Percentiles rank a stretch among this genome's conserved stretches.
phyloP scores from a whole-genome alignment of 257 asterid genomes.

The Solanum pinnatisectum region DNA sequence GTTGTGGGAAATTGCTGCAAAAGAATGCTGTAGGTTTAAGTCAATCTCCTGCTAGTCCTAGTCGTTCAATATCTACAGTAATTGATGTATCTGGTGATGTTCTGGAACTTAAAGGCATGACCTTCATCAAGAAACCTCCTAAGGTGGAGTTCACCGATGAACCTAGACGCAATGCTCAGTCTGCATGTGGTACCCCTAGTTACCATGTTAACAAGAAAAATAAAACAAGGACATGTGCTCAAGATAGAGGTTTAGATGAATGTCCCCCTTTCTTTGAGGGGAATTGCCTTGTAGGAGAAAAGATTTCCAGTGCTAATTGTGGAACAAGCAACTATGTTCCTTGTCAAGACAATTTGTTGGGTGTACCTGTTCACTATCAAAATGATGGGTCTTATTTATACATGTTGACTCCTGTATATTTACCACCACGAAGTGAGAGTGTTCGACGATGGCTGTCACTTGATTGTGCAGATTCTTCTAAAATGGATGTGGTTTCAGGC shows the following conservation, averaged over 20 bases:
- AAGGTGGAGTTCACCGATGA: conserved; percentile 40
- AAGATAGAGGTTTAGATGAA: conserved; percentile 21
- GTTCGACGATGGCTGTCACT: conserved; percentile 52
- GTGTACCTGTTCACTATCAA: conserved; percentile 64
- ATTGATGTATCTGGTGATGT: conserved; percentile 20
- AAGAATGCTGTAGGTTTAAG: conserved; percentile 10
- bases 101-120: conserved; percentile 38
- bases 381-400: conserved; percentile 75
- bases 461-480: conserved; percentile 11
- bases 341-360: conserved; percentile 33
- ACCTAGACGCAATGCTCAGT: conserved; percentile 4
- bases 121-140: conserved; percentile 55
- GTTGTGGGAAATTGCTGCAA: conserved; percentile 14
- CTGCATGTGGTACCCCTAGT: conserved; percentile 5
- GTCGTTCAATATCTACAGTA: conserved; percentile 10
- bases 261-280: conserved; percentile 47
- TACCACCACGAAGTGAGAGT: conserved; percentile 64
- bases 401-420: conserved; percentile 61
- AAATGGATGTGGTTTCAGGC: conserved; percentile 10
- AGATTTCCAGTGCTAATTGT: conserved; percentile 15
- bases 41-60: neutral
- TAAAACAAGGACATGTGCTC: conserved; percentile 8
- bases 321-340: conserved; percentile 10
- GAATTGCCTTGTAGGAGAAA: conserved; percentile 23
- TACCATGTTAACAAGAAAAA: conserved; percentile 1